A percentile compares a stretch with the other conserved stretches of the same genome.
phyloP scores from a whole-genome alignment of 768 basidiomycete genomes.

The Collybia sordida region DNA sequence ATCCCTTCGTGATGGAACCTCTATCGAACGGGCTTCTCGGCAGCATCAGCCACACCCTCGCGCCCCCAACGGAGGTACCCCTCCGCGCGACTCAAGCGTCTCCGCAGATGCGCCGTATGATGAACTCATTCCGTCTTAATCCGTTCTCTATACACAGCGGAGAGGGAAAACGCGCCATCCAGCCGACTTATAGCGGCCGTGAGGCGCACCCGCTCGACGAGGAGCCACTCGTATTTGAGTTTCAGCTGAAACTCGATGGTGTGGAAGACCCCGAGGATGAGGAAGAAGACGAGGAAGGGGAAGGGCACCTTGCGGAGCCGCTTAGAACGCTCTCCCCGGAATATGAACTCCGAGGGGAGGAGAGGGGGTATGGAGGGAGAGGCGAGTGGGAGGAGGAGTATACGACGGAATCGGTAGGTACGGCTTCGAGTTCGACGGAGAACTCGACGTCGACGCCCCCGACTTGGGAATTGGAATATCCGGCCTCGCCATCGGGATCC shows the following conservation, averaged over 20 bases:
- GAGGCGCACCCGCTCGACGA: conserved; percentile 61
- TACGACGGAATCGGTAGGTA: not conserved
- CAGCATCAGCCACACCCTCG: conserved; percentile 36
- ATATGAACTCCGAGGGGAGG: conserved; percentile 29
- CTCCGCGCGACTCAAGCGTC: conserved; percentile 75
- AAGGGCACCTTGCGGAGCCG: not conserved
- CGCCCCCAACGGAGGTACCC: conserved; percentile 65
- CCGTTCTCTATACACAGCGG: conserved; percentile 70
- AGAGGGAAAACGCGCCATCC: conserved; percentile 34
- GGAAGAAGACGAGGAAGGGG: conserved; percentile 8
- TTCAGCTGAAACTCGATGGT: conserved; percentile 48
- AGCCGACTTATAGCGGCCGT: conserved; percentile 41
- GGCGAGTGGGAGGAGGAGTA: conserved; percentile 17
- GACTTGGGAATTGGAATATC: conserved; percentile 17
- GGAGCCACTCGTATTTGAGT: conserved; percentile 64
- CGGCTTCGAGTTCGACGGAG: no score
- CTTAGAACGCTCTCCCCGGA: conserved; percentile 39
- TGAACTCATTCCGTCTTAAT: conserved; percentile 76
- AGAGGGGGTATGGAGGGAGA: conserved; percentile 8
- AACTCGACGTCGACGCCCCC: conserved; percentile 4
- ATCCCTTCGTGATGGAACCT: conserved; percentile 48
- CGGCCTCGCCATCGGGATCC: conserved; percentile 1
- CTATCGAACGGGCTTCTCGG: conserved; percentile 13
- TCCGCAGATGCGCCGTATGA: conserved; percentile 70
- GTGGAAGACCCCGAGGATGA: conserved; percentile 15